These are phyloP conservation scores for Neopestalotiopsis clavispora DNA, from an alignment of 2,329 filamentous ascomycete genomes.

Conservation along the genomic window DNA sequence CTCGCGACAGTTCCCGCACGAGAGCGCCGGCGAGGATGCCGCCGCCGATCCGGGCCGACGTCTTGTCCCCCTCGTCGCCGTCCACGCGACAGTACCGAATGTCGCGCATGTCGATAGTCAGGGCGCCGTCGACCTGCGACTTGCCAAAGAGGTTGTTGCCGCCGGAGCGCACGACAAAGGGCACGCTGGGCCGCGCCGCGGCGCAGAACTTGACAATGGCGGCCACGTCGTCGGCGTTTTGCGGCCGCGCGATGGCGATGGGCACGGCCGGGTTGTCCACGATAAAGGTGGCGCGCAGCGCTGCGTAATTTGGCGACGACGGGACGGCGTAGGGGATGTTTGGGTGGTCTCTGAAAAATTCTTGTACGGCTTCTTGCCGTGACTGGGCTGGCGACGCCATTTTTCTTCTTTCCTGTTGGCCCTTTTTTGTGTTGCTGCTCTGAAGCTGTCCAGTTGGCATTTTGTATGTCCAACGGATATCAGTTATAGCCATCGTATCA, in stretches of 20 bases:
- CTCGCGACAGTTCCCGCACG: neutral
- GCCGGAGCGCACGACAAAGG: neutral
- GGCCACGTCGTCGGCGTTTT: neutral
- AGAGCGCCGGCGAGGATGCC: neutral
- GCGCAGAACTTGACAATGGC: neutral
- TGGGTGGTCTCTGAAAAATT: neutral
- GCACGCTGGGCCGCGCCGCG: neutral
- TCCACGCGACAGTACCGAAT: neutral
- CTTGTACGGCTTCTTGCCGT: neutral
- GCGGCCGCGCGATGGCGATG: slow-evolving; percentile 1
- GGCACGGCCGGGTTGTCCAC: neutral
- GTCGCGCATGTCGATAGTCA: slow-evolving; percentile 6
- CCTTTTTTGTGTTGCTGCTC: neutral
- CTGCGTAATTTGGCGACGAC: neutral
- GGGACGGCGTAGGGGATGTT: neutral
- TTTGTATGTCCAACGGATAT: neutral
- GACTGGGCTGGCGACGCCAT: neutral
- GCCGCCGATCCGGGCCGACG: neutral
- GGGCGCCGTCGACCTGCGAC: neutral
- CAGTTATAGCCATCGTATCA: no score
- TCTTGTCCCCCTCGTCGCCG: neutral
- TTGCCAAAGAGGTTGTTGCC: neutral
- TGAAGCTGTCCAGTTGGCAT: neutral
- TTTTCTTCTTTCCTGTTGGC: neutral
- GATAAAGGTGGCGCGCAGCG: slow-evolving; percentile 1